Conservation (phyloP, 495 filamentous ascomycete species). For the Hypoxylon fuscum region DNA sequence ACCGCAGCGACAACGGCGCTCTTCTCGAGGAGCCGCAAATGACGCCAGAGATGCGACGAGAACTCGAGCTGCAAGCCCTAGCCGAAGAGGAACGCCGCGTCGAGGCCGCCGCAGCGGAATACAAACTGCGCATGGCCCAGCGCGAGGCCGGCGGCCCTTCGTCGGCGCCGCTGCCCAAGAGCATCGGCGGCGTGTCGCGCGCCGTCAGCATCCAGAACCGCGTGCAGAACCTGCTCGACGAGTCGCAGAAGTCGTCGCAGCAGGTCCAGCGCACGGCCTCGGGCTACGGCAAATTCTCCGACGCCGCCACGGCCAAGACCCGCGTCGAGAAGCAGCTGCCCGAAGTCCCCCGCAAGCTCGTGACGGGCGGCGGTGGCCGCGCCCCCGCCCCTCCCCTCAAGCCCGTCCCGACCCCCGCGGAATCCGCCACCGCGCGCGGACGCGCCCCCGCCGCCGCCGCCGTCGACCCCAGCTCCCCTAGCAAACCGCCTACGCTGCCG, state of each 20-base stretch:
- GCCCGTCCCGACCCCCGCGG: slow-evolving; percentile 25
- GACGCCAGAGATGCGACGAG: slow-evolving; percentile 88
- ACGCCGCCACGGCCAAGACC: slow-evolving; percentile 47
- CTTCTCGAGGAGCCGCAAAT: slow-evolving; percentile 69
- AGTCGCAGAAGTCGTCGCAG: slow-evolving; percentile 68
- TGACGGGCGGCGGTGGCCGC: slow-evolving; percentile 23
- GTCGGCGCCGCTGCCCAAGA: slow-evolving; percentile 52
- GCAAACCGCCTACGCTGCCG: slow-evolving; percentile 36
- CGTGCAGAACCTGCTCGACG: slow-evolving; percentile 85
- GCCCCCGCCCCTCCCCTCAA: slow-evolving; percentile 34
- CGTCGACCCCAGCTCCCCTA: slow-evolving; percentile 27
- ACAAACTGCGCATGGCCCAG: slow-evolving; percentile 78
- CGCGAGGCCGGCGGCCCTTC: slow-evolving; percentile 53
- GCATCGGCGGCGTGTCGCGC: slow-evolving; percentile 67
- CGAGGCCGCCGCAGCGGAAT: slow-evolving; percentile 89
- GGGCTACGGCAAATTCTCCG: slow-evolving; percentile 88
- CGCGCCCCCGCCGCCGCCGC: slow-evolving; percentile 27
- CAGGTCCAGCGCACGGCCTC: slow-evolving; percentile 76
- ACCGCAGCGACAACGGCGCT: slow-evolving; percentile 72
- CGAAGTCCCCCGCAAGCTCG: slow-evolving; percentile 32
- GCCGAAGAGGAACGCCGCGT: slow-evolving; percentile 93
- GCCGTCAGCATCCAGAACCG: slow-evolving; percentile 89
- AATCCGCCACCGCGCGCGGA: slow-evolving; percentile 30
- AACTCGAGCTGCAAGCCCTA: slow-evolving; percentile 84
- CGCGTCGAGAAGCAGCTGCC: slow-evolving; percentile 38